These are phyloP conservation scores for Parathielavia appendiculata DNA, from an alignment of 495 filamentous ascomycete species.

Conservation along the genomic window DNA sequence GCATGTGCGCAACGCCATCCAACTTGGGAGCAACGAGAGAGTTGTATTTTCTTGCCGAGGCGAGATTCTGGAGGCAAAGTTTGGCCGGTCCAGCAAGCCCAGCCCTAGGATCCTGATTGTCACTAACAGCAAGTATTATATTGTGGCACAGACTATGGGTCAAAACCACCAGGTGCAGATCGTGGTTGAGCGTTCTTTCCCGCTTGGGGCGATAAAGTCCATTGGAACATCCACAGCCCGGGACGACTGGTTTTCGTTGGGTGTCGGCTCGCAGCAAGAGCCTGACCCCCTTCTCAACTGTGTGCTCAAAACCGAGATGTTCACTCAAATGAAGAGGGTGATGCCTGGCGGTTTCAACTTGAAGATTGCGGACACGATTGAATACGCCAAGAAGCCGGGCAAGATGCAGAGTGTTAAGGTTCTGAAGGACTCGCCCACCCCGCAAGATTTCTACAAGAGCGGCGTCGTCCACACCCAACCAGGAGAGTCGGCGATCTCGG, in stretches of 20 bases:
- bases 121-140: slow-evolving; percentile 78
- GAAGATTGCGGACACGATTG: slow-evolving; percentile 76
- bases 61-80: slow-evolving; percentile 84
- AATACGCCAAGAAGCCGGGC: slow-evolving; percentile 97
- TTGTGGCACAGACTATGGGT: slow-evolving; percentile 76
- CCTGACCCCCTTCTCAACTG: slow-evolving; percentile 89
- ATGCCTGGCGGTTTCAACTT: slow-evolving; percentile 75
- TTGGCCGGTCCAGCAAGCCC: slow-evolving; percentile 92
- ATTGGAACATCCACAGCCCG: slow-evolving; percentile 70
- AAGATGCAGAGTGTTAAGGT: slow-evolving; percentile 85
- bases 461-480: slow-evolving; percentile 78
- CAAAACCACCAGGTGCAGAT: slow-evolving; percentile 79
- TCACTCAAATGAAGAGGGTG: slow-evolving; percentile 74
- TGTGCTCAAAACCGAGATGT: slow-evolving; percentile 94
- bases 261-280: slow-evolving; percentile 81
- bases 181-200: slow-evolving; percentile 70
- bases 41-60: slow-evolving; percentile 84
- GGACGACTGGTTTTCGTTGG: slow-evolving; percentile 95
- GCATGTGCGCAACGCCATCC: slow-evolving; percentile 67
- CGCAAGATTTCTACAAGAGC: slow-evolving; percentile 91
- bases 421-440: slow-evolving; percentile 70
- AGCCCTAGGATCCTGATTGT: slow-evolving; percentile 80
- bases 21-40: slow-evolving; percentile 58
- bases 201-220: slow-evolving; percentile 80
- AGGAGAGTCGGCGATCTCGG: slow-evolving; percentile 78